phyloP scores from a whole-genome alignment of 2,329 filamentous ascomycete species.

The Cercospora nicotianae region DNA sequence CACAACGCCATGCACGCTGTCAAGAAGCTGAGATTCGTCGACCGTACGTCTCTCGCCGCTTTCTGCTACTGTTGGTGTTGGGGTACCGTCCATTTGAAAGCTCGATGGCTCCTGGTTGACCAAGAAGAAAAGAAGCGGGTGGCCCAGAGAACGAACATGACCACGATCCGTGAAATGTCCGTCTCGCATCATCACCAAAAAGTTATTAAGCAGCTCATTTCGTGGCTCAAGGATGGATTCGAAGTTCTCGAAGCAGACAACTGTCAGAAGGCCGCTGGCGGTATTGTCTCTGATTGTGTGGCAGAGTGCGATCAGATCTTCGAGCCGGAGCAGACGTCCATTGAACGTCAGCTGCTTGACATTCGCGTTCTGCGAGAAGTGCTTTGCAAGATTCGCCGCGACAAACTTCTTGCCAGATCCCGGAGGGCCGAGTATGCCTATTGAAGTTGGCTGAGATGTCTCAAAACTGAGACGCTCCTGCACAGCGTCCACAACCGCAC shows the following conservation, averaged over 20 bases:
- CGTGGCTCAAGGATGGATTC: constrained; percentile 33
- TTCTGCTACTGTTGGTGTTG: constrained; percentile 31
- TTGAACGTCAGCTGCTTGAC: constrained; percentile 34
- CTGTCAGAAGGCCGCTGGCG: constrained; percentile 30
- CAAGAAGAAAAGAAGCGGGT: constrained; percentile 37
- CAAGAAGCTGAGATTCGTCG: constrained; percentile 35
- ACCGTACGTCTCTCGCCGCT: constrained; percentile 25
- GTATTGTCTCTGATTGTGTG: constrained; percentile 37
- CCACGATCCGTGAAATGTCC: constrained; percentile 36
- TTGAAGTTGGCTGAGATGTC: constrained; percentile 33
- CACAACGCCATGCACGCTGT: constrained; percentile 38
- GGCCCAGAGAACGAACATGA: constrained; percentile 32
- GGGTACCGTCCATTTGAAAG: constrained; percentile 27
- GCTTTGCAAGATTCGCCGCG: constrained; percentile 34
- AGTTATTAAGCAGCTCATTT: constrained; percentile 32
- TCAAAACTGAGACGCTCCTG: constrained; percentile 33
- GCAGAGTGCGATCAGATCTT: constrained; percentile 34
- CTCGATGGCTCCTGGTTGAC: constrained; percentile 34
- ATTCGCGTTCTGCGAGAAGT: constrained; percentile 29
- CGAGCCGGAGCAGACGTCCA: constrained; percentile 31
- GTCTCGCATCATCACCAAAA: constrained; percentile 36
- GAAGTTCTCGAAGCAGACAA: constrained; percentile 38
- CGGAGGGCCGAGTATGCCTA: constrained; percentile 35
- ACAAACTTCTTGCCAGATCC: constrained; percentile 40
- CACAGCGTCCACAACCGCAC: constrained; percentile 35